Evolutionary conservation across 495 filamentous ascomycete species (phyloP), one percentile per base, ranked within the genome.

Genomic region (Daldinia childiae): DNA sequence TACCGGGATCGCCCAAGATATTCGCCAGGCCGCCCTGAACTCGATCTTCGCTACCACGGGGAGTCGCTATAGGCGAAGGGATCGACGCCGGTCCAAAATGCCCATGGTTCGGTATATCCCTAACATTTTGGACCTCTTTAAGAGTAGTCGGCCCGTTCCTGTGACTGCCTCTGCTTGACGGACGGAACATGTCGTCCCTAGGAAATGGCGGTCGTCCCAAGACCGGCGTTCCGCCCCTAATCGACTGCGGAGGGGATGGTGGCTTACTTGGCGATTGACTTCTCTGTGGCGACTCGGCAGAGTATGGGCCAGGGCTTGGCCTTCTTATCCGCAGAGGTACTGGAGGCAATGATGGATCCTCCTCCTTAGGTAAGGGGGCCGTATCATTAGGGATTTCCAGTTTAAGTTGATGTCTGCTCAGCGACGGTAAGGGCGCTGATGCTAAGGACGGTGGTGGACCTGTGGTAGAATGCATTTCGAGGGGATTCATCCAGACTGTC

Each of bases 401-500:
- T 15, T 78, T 71, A 17, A 76, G 64, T 11, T 76, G 71, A 19
- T 72, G 68, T 21, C 73, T 70, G 19, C 54, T 73, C 19, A 83
- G 71, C 1, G 79, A 82, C 1, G 80, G 81, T 58, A 70, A 80
- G 11, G 77, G 29, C 0, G 78, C 55, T 0, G 62, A 51, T 14
- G 58, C 45, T n/a, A 66, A 39, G 4, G 51, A n/a, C 17, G 62
- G 41, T 19, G 77, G 58, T 2, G 65, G 57, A 11, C 51, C 57
- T 52, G 68, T 77, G 24, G 58, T 50, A 51, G 80, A 80, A 54
- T 82, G 78, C 55, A 82, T 76, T 29, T 84, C 81, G n/a, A 81
- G 71, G 6, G 80, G 81, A 43, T 77, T 80, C 29, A 79, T 77
- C 81, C 80, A 82, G 17, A 55, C 76, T 78, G 56, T 29, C 59